Percentiles rank a stretch among this genome's conserved stretches.
Conservation (phyloP, 75 land plant species). For the Larix kaempferi region DNA sequence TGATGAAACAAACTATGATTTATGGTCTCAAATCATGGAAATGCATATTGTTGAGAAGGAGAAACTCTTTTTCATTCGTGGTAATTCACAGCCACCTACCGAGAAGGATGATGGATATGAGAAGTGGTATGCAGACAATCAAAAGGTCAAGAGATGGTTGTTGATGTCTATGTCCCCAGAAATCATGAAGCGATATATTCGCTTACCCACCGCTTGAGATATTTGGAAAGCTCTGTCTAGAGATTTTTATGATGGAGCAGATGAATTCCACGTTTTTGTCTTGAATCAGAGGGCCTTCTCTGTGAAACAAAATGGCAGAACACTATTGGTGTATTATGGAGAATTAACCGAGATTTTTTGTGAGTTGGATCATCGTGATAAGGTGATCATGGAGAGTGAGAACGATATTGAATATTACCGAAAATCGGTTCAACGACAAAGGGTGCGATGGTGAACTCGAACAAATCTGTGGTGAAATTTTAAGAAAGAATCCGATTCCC, state of each 20-base stretch:
- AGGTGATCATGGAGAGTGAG: not conserved
- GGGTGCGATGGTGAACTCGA: conserved; percentile 10
- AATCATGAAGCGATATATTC: conserved; percentile 5
- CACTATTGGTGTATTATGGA: not conserved
- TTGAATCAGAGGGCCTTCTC: conserved; percentile 7
- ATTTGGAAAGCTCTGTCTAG: not conserved
- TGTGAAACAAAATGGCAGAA: not conserved
- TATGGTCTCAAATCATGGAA: too few relatives aligned
- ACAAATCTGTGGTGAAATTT: conserved; percentile 7
- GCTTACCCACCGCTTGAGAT: not conserved
- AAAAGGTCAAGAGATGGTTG: conserved; percentile 8
- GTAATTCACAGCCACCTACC: not conserved
- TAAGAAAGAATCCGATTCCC: not conserved
- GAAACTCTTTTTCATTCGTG: not conserved
- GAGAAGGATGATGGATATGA: not conserved
- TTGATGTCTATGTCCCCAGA: not conserved
- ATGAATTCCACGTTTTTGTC: not conserved
- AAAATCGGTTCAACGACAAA: not conserved
- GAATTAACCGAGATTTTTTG: not conserved
- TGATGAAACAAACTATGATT: too few relatives aligned
- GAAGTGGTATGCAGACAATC: not conserved
- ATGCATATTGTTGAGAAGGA: conserved; percentile 5
- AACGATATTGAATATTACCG: not conserved
- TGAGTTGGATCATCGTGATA: not conserved
- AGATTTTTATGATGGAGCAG: conserved; percentile 5